Percentiles rank a stretch among this genome's conserved stretches.
Conservation (phyloP, 1,284 basidiomycete species). For the Volvariella volvacea region DNA sequence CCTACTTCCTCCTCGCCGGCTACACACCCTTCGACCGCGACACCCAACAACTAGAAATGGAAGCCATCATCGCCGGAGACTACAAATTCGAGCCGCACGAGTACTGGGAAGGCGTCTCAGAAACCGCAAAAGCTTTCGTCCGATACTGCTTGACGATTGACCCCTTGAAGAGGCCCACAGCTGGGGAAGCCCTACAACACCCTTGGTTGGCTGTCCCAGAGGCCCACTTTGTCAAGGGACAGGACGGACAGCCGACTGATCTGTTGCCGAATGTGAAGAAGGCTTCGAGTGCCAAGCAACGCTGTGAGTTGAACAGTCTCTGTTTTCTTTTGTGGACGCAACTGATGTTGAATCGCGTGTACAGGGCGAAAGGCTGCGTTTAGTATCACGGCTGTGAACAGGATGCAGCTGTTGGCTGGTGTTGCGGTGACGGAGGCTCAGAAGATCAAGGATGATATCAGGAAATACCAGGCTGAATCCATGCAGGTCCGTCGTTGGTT, state of each 20-base stretch:
- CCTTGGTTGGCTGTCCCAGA: constrained; percentile 71
- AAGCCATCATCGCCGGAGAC: constrained; percentile 88
- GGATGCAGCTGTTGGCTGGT: constrained; percentile 56
- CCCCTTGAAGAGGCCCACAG: constrained; percentile 72
- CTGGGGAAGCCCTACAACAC: constrained; percentile 64
- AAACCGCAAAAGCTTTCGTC: constrained; percentile 80
- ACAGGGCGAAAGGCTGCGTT: constrained; percentile 83
- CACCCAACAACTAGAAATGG: constrained; percentile 82
- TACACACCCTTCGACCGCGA: constrained; percentile 95
- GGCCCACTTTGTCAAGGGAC: constrained; percentile 69
- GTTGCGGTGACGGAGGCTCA: constrained; percentile 18
- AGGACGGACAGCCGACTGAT: constrained; percentile 65
- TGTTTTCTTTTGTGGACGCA: constrained; percentile 7
- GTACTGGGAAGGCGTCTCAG: constrained; percentile 84
- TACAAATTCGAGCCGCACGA: constrained; percentile 88
- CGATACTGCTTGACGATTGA: constrained; percentile 78
- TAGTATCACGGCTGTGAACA: constrained; percentile 79
- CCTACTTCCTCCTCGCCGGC: constrained; percentile 91
- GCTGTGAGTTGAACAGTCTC: constrained; percentile 50
- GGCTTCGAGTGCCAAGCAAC: constrained; percentile 81
- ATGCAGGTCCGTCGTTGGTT: no score
- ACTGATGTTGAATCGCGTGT: constrained; percentile 6
- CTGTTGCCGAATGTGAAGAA: constrained; percentile 85
- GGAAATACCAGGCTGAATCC: not conserved
- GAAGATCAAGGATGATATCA: constrained; percentile 5